Evolutionary conservation across 352 stramenopile genomes (phyloP), one percentile per base, ranked within the genome.

Genomic region (Pythium phragmiticola): DNA sequence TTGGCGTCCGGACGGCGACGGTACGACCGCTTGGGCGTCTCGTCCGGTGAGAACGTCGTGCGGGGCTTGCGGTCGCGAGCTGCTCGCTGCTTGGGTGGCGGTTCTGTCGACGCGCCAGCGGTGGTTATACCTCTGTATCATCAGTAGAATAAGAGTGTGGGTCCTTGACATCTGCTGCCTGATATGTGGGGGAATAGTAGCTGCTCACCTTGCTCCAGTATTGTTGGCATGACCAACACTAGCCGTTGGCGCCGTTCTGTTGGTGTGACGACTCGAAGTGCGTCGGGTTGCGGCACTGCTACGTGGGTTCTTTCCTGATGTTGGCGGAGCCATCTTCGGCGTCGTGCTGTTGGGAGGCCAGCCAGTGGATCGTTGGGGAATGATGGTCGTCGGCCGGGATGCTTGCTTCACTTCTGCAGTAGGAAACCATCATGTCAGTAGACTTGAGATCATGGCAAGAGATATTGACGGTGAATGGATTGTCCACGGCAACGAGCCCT

Each of bases 31-130:
- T 37, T 66, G 14, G 57, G 45, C 0, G 23, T 51, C 12, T 49
- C 23, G 7, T 13, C 65, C 9, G 65, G 65, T 11, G 65, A 63
- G 37, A 50, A 71, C 34, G 36, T 63, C 23, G 47, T 59, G n/a
- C 65, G 65, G 11, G 45, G 51, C 45, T 71, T 71, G 36, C 65
- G 65, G n/a, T 71, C 57, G 14, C 65, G 65, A 23, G 51, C 23
- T 16, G 52, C 21, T 4, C 57, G 65, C 36, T 55, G 45, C 28
- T 4, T 19, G 21, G 21, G 34, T 39, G 34, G 61, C 11, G 16
- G 21, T 19, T 42, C 23, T 28, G 14, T 37, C 41, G 37, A 41
- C 34, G 47, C 48, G 23, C 9, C 30, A 21, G 23, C 43, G 41
- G 23, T 26, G 21, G 16, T 8, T 16, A 33, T 3, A 23, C 21